Percentiles rank a stretch among this genome's conserved stretches.
phyloP scores from a whole-genome alignment of 257 asterid species.

The Handroanthus guayacan region DNA sequence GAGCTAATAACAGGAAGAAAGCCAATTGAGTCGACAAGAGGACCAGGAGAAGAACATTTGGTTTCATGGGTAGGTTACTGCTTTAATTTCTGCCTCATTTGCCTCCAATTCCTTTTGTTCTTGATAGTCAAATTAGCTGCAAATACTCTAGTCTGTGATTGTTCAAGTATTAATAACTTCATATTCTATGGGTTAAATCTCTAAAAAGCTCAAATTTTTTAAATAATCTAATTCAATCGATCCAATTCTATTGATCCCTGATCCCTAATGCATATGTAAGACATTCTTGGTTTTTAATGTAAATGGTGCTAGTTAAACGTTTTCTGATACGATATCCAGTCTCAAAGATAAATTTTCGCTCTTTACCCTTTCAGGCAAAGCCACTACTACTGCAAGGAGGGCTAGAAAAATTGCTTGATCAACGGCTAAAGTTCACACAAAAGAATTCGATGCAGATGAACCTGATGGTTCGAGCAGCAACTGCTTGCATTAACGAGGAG shows the following conservation, averaged over 20 bases:
- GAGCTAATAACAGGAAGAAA: slow-evolving; percentile 74
- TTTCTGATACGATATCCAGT: background rate
- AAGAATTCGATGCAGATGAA: slow-evolving; percentile 42
- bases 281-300: slow-evolving; percentile 3
- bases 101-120: background rate
- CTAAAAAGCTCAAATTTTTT: background rate
- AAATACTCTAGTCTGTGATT: background rate
- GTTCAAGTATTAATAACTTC: background rate
- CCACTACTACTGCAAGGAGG: slow-evolving; percentile 60
- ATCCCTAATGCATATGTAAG: background rate
- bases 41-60: slow-evolving; percentile 78
- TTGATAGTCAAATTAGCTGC: background rate
- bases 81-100: slow-evolving; percentile 19
- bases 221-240: background rate
- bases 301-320: background rate
- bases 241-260: background rate
- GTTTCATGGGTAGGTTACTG: slow-evolving; percentile 66
- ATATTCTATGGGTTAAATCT: background rate
- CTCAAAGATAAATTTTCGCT: background rate
- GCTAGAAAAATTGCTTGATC: slow-evolving; percentile 57
- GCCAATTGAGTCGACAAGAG: slow-evolving; percentile 75
- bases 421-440: slow-evolving; percentile 42
- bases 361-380: slow-evolving; percentile 52
- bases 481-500: slow-evolving; percentile 62
- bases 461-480: slow-evolving; percentile 59